Evolutionary conservation across 805 yeast genomes (phyloP).

Genomic region (Nakazawaea ambrosiae): DNA sequence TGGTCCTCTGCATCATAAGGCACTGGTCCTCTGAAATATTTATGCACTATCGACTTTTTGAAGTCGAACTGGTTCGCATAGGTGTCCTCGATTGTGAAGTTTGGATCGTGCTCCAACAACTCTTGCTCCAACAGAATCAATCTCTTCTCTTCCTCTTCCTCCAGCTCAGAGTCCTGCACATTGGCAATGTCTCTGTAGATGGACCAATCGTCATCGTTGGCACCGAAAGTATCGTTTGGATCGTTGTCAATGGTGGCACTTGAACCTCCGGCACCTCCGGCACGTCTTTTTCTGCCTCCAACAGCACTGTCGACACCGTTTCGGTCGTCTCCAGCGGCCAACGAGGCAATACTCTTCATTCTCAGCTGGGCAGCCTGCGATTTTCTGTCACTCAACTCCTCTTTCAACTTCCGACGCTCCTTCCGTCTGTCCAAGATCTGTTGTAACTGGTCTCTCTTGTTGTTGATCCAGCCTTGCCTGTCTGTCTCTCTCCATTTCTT

Average conservation of each 20-base stretch:
- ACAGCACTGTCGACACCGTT: conserved; percentile 15
- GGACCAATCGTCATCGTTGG: conserved; percentile 94
- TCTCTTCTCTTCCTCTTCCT: conserved; percentile 63
- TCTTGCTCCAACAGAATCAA: conserved; percentile 64
- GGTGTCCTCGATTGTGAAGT: conserved; percentile 80
- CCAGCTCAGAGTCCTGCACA: conserved; percentile 70
- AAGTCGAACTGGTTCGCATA: conserved; percentile 78
- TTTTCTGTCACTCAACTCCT: conserved; percentile 79
- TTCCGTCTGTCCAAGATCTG: conserved; percentile 52
- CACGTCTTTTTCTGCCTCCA: conserved; percentile 35
- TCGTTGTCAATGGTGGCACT: conserved; percentile 78
- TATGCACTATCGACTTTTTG: conserved; percentile 72
- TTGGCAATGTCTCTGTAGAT: conserved; percentile 78
- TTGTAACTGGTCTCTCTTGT: conserved; percentile 56
- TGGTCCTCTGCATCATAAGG: conserved; percentile 75
- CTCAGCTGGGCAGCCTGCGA: conserved; percentile 88
- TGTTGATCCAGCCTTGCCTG: conserved; percentile 71
- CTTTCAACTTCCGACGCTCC: conserved; percentile 63
- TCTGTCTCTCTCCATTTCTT: conserved; percentile 71
- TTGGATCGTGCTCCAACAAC: conserved; percentile 75
- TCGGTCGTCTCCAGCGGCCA: conserved; percentile 62
- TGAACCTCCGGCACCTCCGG: conserved; percentile 25
- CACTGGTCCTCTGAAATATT: conserved; percentile 85
- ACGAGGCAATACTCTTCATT: conserved; percentile 83
- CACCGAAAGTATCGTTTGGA: conserved; percentile 91